Conservation (phyloP, 768 basidiomycete species). For the Phlegmacium glaucopus region DNA sequence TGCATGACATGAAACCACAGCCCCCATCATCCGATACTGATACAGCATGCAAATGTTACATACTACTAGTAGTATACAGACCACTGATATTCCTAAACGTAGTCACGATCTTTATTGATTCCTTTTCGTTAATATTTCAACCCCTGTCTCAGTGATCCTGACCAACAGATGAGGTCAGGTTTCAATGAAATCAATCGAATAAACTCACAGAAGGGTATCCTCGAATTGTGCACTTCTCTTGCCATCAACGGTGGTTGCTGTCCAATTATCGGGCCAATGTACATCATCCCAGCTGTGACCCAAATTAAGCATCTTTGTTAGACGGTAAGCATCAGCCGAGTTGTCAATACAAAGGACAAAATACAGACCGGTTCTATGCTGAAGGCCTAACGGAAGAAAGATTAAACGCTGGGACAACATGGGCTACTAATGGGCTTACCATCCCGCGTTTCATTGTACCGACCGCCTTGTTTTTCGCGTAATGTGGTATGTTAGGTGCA, state of each 20-base stretch:
- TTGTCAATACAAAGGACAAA: conserved; percentile 2
- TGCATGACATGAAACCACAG: too few species aligned
- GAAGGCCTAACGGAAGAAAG: conserved; percentile 41
- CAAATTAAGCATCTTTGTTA: conserved; percentile 83
- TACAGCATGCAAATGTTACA: too few species aligned
- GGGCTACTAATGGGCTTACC: conserved; percentile 44
- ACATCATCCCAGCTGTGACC: conserved; percentile 73
- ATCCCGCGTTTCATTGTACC: conserved; percentile 94
- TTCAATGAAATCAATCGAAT: not conserved
- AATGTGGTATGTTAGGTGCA: conserved; percentile 89
- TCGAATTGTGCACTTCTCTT: conserved; percentile 95
- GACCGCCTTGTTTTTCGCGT: conserved; percentile 90
- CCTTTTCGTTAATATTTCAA: conserved; percentile 79
- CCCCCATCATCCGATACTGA: too few species aligned
- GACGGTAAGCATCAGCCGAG: conserved; percentile 4
- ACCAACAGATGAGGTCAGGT: not conserved
- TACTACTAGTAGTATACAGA: too few species aligned
- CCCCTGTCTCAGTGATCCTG: conserved; percentile 90
- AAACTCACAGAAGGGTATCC: conserved; percentile 86
- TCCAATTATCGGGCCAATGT: conserved; percentile 97
- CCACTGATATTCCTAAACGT: not conserved
- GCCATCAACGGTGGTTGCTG: conserved; percentile 89
- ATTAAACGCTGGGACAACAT: conserved; percentile 1
- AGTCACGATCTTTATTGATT: not conserved
- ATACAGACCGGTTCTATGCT: conserved; percentile 71